Conservation (phyloP, 371 early-diverging fungal species). For the Phascolomyces articulosus region DNA sequence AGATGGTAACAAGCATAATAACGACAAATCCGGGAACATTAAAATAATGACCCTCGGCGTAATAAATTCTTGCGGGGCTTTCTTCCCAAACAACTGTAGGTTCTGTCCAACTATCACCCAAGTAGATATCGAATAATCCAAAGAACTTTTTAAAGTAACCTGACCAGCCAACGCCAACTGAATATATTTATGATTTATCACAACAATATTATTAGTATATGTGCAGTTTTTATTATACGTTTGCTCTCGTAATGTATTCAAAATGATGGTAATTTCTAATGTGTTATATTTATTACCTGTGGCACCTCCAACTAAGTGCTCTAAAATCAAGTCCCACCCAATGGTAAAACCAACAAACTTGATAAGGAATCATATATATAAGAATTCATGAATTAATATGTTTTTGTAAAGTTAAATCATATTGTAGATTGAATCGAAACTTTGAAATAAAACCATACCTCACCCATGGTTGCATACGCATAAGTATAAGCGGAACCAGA, state of each 20-base stretch:
- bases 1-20: conserved; percentile 55
- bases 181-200: background rate
- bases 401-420: background rate
- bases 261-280: background rate
- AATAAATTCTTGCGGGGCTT: conserved; percentile 36
- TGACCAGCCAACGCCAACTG: conserved; percentile 76
- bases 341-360: conserved; percentile 79
- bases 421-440: background rate
- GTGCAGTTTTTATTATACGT: no score
- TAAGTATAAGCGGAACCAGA: conserved; percentile 87
- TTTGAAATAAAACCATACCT: conserved; percentile 31
- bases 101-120: conserved; percentile 55
- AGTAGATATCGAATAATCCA: conserved; percentile 49
- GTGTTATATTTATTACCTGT: conserved; percentile 38
- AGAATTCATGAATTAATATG: no score
- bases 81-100: conserved; percentile 67
- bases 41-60: conserved; percentile 59
- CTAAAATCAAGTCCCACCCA: conserved; percentile 86
- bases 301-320: conserved; percentile 80
- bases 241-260: no score
- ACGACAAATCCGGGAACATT: conserved; percentile 79
- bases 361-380: no score
- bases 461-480: conserved; percentile 84
- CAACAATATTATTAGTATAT: no score
- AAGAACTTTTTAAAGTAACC: conserved; percentile 76